These are phyloP conservation scores for Jaminaea rosea DNA, from an alignment of 1,284 basidiomycete species.

Conservation along the genomic window DNA sequence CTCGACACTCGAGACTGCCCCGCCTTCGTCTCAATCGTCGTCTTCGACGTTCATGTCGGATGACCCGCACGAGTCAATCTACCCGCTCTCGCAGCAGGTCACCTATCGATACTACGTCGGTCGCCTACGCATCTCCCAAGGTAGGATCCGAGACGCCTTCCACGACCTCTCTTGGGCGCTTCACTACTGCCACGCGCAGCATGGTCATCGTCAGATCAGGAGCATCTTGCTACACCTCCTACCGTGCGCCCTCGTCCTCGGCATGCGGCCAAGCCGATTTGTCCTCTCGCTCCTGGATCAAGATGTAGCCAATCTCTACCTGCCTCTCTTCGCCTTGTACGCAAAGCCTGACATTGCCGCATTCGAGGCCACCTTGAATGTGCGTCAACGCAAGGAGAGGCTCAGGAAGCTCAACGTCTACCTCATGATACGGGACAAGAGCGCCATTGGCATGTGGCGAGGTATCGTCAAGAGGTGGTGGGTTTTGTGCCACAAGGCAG, in stretches of 20 bases:
- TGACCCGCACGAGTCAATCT: conserved; percentile 39
- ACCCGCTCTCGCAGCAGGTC: conserved; percentile 46
- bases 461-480: conserved; percentile 46
- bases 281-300: not conserved
- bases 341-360: not conserved
- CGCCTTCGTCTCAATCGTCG: too few species aligned
- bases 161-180: not conserved
- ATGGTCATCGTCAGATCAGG: not conserved
- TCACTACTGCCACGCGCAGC: not conserved
- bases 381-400: conserved; percentile 21
- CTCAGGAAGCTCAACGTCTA: conserved; percentile 46
- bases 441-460: conserved; percentile 49
- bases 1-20: conserved; percentile 6
- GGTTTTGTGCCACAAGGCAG: too few species aligned
- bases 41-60: conserved; percentile 3
- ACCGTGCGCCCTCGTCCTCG: not conserved
- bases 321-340: not conserved
- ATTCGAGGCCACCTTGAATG: not conserved
- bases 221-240: not conserved
- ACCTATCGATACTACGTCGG: conserved; percentile 49
- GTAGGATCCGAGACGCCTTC: conserved; percentile 34
- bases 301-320: not conserved
- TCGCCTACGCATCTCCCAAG: conserved; percentile 47
- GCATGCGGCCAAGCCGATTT: not conserved
- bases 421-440: conserved; percentile 47